Base-by-base conservation (phyloP, 1,284 basidiomycete genomes). In the Cerrena zonata region DNA sequence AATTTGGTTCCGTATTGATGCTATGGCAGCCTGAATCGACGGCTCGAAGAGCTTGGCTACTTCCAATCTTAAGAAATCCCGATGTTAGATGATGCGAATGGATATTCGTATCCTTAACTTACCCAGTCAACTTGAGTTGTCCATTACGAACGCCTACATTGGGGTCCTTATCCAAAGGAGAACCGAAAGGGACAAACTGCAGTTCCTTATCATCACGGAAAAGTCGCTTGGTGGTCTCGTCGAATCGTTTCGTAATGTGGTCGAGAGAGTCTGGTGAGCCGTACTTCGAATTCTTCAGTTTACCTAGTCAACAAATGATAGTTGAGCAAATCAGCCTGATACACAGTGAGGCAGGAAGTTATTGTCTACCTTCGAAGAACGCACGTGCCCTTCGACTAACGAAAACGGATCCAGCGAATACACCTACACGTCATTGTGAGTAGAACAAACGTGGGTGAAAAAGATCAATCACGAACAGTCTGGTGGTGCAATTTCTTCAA, bases 331-430 rank as follows among this genome's bases (percentile, higher is more conserved):
- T 23, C 19, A 45, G n/a, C 39, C 34, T 40, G 22, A 45, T 39
- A 38, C 34, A 51, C 41, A 30, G 46, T 44, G 30, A 15, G 7
- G 15, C 30, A 34, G 30, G 30, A 7, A 15, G 30, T 15, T 34
- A 34, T 7, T 7, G 30, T 34, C n/a, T 50, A 82, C 84, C 81
- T 68, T 80, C 80, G 21, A 89, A 69, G 59, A 87, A 86, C 44
- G 76, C 75, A 55, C 84, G 69, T 19, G 85, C 85, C 45, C 86
- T 68, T 48, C 84, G 72, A 62, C 83, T 86, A 40, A 89, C 86
- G 62, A 89, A 89, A n/a, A 89, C 83, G 4, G 86, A 87, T 19
- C 86, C 86, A 48, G 85, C 83, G 63, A 89, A 89, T 37, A 87
- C 77, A 65, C 84, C 82, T 86, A 54, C 4, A 23, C 37, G 12